These are phyloP conservation scores for Lycium ferocissimum DNA, from an alignment of 257 asterid genomes.

Conservation along the genomic window DNA sequence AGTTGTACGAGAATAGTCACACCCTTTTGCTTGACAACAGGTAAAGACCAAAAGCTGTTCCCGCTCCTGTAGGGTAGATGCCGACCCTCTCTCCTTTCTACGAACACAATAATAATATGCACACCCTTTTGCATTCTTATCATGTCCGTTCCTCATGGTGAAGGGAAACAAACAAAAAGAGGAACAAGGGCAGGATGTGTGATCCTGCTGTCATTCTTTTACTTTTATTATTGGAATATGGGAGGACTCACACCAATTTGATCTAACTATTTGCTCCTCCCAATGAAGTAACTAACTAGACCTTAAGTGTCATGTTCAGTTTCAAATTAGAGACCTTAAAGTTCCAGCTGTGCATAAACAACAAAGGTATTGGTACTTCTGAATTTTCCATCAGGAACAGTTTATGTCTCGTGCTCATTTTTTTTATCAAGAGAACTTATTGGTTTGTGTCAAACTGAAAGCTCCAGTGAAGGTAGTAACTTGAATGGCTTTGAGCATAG, in stretches of 20 bases:
- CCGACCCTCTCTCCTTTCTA: not conserved
- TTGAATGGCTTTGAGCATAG: slow-evolving; percentile 14
- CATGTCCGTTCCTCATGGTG: not conserved
- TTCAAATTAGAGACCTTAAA: not conserved
- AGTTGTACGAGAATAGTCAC: not conserved
- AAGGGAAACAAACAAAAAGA: not conserved
- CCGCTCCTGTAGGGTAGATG: not conserved
- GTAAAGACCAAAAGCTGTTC: not conserved
- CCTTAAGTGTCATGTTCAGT: slow-evolving; percentile 13
- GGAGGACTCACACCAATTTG: not conserved
- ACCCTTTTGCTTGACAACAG: not conserved
- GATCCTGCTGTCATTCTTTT: not conserved
- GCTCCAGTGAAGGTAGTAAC: slow-evolving; percentile 9
- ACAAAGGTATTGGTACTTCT: slow-evolving; percentile 8
- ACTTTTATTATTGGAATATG: not conserved
- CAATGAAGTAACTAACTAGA: not conserved
- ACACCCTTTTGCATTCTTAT: not conserved
- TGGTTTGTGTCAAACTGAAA: slow-evolving; percentile 8
- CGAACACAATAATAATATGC: not conserved
- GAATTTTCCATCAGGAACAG: slow-evolving; percentile 1
- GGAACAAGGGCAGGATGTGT: slow-evolving; percentile 9
- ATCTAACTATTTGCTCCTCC: not conserved
- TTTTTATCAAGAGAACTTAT: slow-evolving; percentile 4
- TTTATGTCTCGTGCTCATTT: not conserved
- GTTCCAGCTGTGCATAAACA: slow-evolving; percentile 13